Percentiles rank a stretch among this genome's conserved stretches.
Conservation (phyloP, 2,329 filamentous ascomycete genomes). For the Xylariaceae sp. region DNA sequence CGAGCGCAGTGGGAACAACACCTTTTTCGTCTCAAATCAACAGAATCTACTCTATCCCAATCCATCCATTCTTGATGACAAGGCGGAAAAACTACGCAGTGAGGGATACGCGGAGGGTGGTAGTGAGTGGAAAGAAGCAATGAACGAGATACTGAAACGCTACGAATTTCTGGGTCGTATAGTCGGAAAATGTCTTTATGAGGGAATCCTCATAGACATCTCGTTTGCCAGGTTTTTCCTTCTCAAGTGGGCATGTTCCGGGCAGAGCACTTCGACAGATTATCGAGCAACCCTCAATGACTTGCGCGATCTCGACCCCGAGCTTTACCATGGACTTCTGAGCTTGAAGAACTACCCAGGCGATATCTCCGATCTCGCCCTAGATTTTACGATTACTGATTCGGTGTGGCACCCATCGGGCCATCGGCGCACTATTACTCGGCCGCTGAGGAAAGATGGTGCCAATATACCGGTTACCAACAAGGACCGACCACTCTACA, state of each 20-base stretch:
- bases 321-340: constrained; percentile 79
- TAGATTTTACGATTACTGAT: constrained; percentile 89
- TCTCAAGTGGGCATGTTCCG: constrained; percentile 84
- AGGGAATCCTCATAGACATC: constrained; percentile 90
- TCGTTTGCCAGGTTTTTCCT: constrained; percentile 94
- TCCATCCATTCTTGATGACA: constrained; percentile 67
- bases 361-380: constrained; percentile 70
- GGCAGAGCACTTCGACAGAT: constrained; percentile 49
- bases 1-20: constrained; percentile 42
- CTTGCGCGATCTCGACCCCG: constrained; percentile 83
- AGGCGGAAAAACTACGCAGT: constrained; percentile 52
- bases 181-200: constrained; percentile 94
- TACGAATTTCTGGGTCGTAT: constrained; percentile 92
- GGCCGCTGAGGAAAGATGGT: constrained; percentile 71
- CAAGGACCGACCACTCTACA: constrained; percentile 88
- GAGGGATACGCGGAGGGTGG: constrained; percentile 48
- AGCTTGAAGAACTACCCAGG: constrained; percentile 80
- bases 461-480: constrained; percentile 78
- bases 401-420: constrained; percentile 45
- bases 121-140: constrained; percentile 50
- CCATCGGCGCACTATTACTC: constrained; percentile 58
- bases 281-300: constrained; percentile 96
- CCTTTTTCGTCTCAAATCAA: constrained; percentile 75
- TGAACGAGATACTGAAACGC: constrained; percentile 60
- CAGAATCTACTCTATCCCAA: constrained; percentile 87